A percentile compares a stretch with the other conserved stretches of the same genome.
These are phyloP conservation scores for Geosmithia flava DNA, from an alignment of 2,329 filamentous ascomycete genomes.

Conservation along the genomic window DNA sequence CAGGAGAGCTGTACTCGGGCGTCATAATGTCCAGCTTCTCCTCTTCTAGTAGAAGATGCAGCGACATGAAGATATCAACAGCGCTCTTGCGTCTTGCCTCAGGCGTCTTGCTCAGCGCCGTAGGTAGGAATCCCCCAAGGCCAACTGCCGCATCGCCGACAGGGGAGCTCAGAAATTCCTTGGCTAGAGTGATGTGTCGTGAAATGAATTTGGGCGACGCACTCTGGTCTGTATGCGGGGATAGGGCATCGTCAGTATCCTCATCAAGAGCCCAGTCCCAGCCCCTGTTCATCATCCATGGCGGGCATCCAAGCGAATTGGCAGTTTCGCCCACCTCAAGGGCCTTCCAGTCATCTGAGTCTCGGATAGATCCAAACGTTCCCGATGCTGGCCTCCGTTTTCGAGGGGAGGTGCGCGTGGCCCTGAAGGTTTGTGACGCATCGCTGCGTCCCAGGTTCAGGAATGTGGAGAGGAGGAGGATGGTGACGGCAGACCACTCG, in stretches of 20 bases:
- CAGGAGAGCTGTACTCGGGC: constrained; percentile 28
- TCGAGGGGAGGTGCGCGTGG: constrained; percentile 11
- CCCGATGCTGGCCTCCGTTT: constrained; percentile 19
- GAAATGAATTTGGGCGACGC: constrained; percentile 28
- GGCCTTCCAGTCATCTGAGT: constrained; percentile 31
- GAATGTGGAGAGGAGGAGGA: constrained; percentile 52
- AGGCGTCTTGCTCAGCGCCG: constrained; percentile 36
- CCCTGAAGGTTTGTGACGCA: constrained; percentile 8
- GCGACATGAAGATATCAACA: constrained; percentile 56
- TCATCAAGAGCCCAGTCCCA: constrained; percentile 64
- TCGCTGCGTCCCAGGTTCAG: constrained; percentile 41
- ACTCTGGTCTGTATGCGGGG: constrained; percentile 11
- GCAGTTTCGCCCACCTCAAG: constrained; percentile 33
- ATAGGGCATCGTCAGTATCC: constrained; percentile 20
- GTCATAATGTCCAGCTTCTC: constrained; percentile 61
- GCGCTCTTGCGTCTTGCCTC: constrained; percentile 48
- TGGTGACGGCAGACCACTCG: constrained; percentile 59
- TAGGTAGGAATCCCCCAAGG: constrained; percentile 51
- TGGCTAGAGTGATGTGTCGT: constrained; percentile 44
- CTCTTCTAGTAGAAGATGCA: constrained; percentile 86
- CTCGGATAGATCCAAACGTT: constrained; percentile 20
- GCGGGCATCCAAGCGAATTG: constrained; percentile 34
- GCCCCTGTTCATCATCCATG: constrained; percentile 47
- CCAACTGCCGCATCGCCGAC: constrained; percentile 43
- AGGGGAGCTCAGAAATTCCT: constrained; percentile 50